Percentiles rank a stretch among this genome's conserved stretches.
Evolutionary conservation across 2,329 filamentous ascomycete species (phyloP).

Genomic region (Plenodomus tracheiphilus): DNA sequence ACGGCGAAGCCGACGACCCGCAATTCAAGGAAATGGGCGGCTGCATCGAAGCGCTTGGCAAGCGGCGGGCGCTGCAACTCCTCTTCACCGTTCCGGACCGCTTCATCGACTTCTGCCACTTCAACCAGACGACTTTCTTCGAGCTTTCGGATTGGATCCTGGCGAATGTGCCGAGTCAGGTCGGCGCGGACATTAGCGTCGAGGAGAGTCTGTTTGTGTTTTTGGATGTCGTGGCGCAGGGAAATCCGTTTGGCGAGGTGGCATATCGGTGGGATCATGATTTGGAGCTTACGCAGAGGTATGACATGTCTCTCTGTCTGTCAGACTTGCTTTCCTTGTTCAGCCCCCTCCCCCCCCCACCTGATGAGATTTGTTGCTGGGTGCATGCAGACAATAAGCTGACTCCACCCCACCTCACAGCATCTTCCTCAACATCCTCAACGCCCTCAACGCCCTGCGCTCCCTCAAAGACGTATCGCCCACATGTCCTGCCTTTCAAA

Average conservation of each 20-base stretch:
- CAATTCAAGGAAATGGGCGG: slow-evolving; percentile 14
- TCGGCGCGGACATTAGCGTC: slow-evolving; percentile 37
- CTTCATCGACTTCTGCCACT: slow-evolving; percentile 44
- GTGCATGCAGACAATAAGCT: no score
- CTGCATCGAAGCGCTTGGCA: slow-evolving; percentile 25
- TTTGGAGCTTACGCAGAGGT: slow-evolving; percentile 41
- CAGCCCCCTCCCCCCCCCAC: no score
- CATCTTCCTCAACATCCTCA: slow-evolving; percentile 42
- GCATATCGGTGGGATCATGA: slow-evolving; percentile 43
- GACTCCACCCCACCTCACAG: slow-evolving; percentile 11
- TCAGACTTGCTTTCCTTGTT: no score
- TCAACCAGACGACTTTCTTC: slow-evolving; percentile 45
- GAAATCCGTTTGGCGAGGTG: slow-evolving; percentile 38
- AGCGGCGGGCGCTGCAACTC: slow-evolving; percentile 33
- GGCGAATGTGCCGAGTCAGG: slow-evolving; percentile 35
- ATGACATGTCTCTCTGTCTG: no score
- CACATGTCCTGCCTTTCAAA: slow-evolving; percentile 37
- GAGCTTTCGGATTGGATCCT: slow-evolving; percentile 45
- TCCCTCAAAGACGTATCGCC: slow-evolving; percentile 36
- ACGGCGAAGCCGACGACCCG: not conserved
- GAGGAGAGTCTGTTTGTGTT: slow-evolving; percentile 45
- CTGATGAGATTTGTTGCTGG: no score
- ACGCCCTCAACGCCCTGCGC: slow-evolving; percentile 38
- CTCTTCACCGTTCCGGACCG: slow-evolving; percentile 42
- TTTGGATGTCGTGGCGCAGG: slow-evolving; percentile 43